A percentile compares a stretch with the other conserved stretches of the same genome.
Conservation (phyloP, 225 moss, liverwort and hornwort genomes). For the Pseudoscleropodium purum region DNA sequence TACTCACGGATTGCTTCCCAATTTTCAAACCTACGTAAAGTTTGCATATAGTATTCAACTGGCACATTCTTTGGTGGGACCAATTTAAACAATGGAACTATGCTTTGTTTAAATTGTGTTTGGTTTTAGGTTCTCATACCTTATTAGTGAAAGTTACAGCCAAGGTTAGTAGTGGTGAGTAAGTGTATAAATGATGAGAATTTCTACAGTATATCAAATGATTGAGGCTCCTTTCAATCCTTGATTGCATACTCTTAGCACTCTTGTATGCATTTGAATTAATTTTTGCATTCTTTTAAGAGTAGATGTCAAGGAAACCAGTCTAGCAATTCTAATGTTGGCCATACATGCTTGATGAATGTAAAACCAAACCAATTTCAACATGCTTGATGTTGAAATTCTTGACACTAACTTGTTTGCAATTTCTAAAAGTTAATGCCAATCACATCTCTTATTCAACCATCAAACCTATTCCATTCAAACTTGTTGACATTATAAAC, state of each 20-base stretch:
- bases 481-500: fast-evolving
- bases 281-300: too few relatives aligned
- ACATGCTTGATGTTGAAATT: background rate
- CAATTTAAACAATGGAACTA: background rate
- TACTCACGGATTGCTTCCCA: background rate
- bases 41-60: background rate
- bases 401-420: background rate
- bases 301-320: too few relatives aligned
- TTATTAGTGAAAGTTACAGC: background rate
- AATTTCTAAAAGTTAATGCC: background rate
- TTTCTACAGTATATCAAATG: background rate
- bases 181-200: background rate
- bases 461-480: background rate
- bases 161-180: background rate
- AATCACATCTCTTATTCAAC: background rate
- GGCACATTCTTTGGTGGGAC: background rate
- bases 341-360: too few relatives aligned
- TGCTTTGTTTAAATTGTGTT: background rate
- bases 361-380: background rate
- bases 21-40: background rate
- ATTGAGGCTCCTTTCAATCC: background rate
- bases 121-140: background rate
- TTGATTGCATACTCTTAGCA: too few relatives aligned
- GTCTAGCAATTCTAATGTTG: background rate
- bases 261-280: background rate